Base-by-base conservation (phyloP, 169 alveolate genomes). In the Eimeria mitis region DNA sequence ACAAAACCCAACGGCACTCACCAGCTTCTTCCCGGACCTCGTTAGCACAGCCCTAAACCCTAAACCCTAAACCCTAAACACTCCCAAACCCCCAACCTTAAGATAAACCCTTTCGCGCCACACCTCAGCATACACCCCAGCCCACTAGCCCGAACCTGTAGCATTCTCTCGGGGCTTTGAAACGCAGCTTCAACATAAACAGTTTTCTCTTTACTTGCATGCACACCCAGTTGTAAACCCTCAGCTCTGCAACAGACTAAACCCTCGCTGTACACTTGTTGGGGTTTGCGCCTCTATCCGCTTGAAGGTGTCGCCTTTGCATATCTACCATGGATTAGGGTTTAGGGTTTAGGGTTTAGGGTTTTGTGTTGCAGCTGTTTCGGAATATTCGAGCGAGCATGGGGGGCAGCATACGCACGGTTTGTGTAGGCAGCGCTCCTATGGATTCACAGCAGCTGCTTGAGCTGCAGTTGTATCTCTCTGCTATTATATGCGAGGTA, bases 381-480 rank as follows among this genome's bases (percentile, higher is more conserved):
- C 25, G 70, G 34, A 75, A 75, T 42, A 40, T 89, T 16, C 95
- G 95, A 40, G 90, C 90, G 75, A 63, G 73, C 49, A 44, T 91
- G 42, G 95, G 95, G 3, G 95, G 95, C 44, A 59, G 34, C 37
- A 49, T 91, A 13, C 65, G 85, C 23, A 78, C 91, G 42, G 90
- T 91, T 31, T 76, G 59, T 23, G 79, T 79, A 71, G 95, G 95
- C 65, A 78, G 91, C 71, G 95, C 95, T 7, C 95, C 95, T 7
- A 91, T 91, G 95, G 85, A 76, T 52, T 7, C 90, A 40, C 85
- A 91, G 73, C 91, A 73, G 90, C 79, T 78, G 61, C 42, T 44
- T 40, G 83, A 28, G 2, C 91, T 91, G 28, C 90, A 91, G 91
- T 23, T 91, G 81, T 61, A 54, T 23, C 83, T 91, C 34, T 78